Evolutionary conservation across 2,329 filamentous ascomycete species (phyloP).

Genomic region (Taxawa tesnikishii): DNA sequence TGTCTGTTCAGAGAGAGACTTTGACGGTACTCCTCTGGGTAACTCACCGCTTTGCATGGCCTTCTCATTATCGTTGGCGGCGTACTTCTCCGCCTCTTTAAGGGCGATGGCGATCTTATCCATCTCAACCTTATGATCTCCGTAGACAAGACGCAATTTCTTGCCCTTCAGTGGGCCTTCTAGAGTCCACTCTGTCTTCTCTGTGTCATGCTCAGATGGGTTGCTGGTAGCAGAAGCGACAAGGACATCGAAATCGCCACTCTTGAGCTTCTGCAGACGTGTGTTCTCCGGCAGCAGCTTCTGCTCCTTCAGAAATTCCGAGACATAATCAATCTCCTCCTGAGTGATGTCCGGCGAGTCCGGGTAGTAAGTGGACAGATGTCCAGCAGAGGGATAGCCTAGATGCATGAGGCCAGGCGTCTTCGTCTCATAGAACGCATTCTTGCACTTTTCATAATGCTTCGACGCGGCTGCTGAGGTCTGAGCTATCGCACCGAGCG

Average conservation of each 20-base stretch:
- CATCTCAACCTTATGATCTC: conserved; percentile 35
- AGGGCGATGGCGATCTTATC: conserved; percentile 32
- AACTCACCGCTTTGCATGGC: conserved; percentile 24
- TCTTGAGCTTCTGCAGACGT: conserved; percentile 29
- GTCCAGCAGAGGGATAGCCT: conserved; percentile 35
- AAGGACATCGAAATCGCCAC: conserved; percentile 32
- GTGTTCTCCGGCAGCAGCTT: conserved; percentile 38
- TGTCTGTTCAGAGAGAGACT: too few relatives aligned
- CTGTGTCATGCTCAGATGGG: conserved; percentile 29
- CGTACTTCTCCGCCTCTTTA: conserved; percentile 33
- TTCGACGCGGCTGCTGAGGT: conserved; percentile 24
- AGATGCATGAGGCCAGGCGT: conserved; percentile 32
- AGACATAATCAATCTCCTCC: conserved; percentile 33
- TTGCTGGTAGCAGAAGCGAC: conserved; percentile 33
- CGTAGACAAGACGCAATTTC: conserved; percentile 32
- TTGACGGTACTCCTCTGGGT: too few relatives aligned
- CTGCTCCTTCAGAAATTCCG: conserved; percentile 34
- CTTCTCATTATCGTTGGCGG: conserved; percentile 31
- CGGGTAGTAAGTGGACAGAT: conserved; percentile 39
- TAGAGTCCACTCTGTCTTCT: conserved; percentile 33
- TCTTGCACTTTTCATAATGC: conserved; percentile 31
- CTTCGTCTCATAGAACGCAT: conserved; percentile 30
- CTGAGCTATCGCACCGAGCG: conserved; percentile 32
- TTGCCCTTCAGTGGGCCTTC: conserved; percentile 27
- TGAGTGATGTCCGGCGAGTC: conserved; percentile 34